Conservation (phyloP, 352 stramenopile genomes). For the Globisporangium cystogenes region DNA sequence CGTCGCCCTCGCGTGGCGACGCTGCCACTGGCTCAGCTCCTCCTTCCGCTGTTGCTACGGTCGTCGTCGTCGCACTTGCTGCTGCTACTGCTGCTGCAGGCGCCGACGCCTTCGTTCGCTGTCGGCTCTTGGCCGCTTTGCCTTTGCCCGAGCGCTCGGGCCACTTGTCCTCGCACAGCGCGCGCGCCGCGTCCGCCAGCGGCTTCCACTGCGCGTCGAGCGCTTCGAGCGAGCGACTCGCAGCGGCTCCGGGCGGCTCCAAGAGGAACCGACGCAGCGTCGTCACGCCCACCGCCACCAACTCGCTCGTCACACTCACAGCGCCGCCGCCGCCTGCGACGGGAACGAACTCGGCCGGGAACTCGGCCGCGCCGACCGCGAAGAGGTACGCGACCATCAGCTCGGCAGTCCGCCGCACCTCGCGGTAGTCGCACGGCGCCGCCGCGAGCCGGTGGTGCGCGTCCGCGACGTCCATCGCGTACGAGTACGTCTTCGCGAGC, state of each 20-base stretch:
- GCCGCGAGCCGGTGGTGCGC: conserved; percentile 23
- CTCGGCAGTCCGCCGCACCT: conserved; percentile 35
- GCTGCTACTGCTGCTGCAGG: neutral
- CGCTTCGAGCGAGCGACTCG: neutral
- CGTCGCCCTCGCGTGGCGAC: too few relatives aligned
- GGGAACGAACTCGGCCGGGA: conserved; percentile 16
- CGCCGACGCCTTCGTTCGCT: conserved; percentile 15
- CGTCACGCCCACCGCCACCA: neutral
- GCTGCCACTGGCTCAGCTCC: neutral
- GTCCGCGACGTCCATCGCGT: conserved; percentile 47
- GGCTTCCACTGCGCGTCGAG: conserved; percentile 21
- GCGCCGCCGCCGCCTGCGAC: conserved; percentile 16
- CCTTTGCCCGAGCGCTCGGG: conserved; percentile 48
- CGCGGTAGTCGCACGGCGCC: conserved; percentile 17
- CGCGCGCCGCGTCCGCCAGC: conserved; percentile 27
- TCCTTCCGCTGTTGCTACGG: neutral
- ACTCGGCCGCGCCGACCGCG: conserved; percentile 18
- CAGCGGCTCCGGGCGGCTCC: neutral
- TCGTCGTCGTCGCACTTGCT: neutral
- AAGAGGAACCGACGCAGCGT: neutral
- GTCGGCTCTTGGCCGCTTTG: conserved; percentile 26
- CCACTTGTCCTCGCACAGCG: conserved; percentile 63
- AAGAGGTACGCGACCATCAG: conserved; percentile 39
- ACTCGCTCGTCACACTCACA: too few relatives aligned
- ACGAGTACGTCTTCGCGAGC: conserved; percentile 55